phyloP scores from a whole-genome alignment of 2,329 filamentous ascomycete species.

The Alternaria tenuissima region DNA sequence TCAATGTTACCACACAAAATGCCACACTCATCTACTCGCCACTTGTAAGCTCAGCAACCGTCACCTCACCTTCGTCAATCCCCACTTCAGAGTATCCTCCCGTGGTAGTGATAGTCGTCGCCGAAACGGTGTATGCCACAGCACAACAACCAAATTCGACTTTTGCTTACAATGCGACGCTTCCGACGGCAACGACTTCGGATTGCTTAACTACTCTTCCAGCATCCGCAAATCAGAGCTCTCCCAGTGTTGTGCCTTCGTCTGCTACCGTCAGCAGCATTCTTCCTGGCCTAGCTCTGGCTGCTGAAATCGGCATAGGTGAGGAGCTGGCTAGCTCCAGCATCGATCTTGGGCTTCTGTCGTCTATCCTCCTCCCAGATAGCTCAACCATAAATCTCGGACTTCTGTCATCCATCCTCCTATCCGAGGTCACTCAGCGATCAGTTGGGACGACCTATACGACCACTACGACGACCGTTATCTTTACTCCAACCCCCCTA shows the following conservation, averaged over 20 bases:
- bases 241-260: neutral
- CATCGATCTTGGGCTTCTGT: slow-evolving; percentile 10
- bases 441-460: neutral
- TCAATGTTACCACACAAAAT: neutral
- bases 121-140: slow-evolving; percentile 5
- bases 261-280: neutral
- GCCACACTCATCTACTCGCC: slow-evolving; percentile 13
- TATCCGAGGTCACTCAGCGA: neutral
- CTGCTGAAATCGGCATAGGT: neutral
- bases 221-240: neutral
- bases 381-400: slow-evolving; percentile 8
- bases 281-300: neutral
- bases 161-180: neutral
- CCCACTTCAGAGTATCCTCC: slow-evolving; percentile 7
- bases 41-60: slow-evolving; percentile 1
- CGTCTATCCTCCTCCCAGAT: slow-evolving; percentile 8
- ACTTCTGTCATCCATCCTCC: slow-evolving; percentile 13
- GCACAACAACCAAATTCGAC: slow-evolving; percentile 1
- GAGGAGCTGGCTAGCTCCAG: neutral
- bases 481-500: neutral
- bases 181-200: neutral
- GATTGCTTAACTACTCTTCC: neutral
- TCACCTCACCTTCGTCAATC: neutral
- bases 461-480: neutral
- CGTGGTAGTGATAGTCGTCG: slow-evolving; percentile 4